A percentile compares a stretch with the other conserved stretches of the same genome.
These are phyloP conservation scores for Pleurotus giganteus DNA, from an alignment of 768 basidiomycete species.

Conservation along the genomic window DNA sequence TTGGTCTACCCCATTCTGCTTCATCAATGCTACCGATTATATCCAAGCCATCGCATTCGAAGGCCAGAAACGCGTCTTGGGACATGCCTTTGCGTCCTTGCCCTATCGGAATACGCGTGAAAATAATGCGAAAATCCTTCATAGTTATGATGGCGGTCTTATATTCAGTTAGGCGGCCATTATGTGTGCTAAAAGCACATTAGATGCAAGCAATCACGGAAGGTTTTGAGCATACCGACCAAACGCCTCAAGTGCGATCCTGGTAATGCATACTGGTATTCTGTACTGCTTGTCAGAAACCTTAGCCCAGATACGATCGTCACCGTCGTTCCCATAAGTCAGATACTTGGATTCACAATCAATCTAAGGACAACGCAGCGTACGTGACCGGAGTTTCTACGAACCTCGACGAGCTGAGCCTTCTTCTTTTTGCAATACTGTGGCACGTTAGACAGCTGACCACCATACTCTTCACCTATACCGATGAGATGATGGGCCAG, in stretches of 20 bases:
- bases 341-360: conserved; percentile 44
- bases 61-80: conserved; percentile 37
- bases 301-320: conserved; percentile 57
- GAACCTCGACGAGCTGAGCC: conserved; percentile 60
- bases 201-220: not conserved
- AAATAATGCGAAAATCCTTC: conserved; percentile 47
- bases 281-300: conserved; percentile 55
- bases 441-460: conserved; percentile 35
- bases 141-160: conserved; percentile 48
- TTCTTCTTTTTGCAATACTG: conserved; percentile 38
- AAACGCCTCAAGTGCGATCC: conserved; percentile 46
- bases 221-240: conserved; percentile 25
- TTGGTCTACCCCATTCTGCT: conserved; percentile 49
- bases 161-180: conserved; percentile 39
- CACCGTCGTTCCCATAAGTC: conserved; percentile 38
- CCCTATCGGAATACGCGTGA: conserved; percentile 49
- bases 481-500: conserved; percentile 49
- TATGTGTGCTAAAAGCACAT: conserved; percentile 19
- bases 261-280: conserved; percentile 55
- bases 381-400: not conserved
- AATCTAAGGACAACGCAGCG: not conserved
- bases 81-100: conserved; percentile 36
- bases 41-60: conserved; percentile 49
- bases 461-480: conserved; percentile 52
- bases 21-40: conserved; percentile 44